Conservation (phyloP, 495 filamentous ascomycete genomes). For the Aspergillus taichungensis region DNA sequence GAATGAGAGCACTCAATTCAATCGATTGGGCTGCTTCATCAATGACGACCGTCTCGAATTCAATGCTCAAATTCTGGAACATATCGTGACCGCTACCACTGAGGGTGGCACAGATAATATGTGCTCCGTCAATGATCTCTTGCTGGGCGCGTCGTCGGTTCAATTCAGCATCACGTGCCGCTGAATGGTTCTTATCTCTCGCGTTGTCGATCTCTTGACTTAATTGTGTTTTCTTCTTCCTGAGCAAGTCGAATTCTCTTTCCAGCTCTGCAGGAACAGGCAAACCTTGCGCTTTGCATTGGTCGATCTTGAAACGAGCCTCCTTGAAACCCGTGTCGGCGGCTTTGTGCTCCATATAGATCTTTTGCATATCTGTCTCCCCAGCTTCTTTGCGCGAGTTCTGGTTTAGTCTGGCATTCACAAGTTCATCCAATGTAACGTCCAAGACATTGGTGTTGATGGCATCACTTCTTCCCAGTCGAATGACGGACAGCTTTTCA, state of each 20-base stretch:
- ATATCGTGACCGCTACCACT: constrained; percentile 96
- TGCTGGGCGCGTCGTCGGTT: constrained; percentile 78
- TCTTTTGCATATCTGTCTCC: constrained; percentile 57
- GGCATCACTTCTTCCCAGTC: constrained; percentile 86
- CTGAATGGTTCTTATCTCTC: constrained; percentile 72
- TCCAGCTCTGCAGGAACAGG: constrained; percentile 54
- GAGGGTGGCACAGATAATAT: constrained; percentile 91
- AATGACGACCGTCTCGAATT: constrained; percentile 97
- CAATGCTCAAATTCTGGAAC: constrained; percentile 87
- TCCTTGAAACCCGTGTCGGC: constrained; percentile 62
- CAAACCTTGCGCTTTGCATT: constrained; percentile 54
- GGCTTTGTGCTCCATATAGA: constrained; percentile 74
- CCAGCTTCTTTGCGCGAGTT: constrained; percentile 30
- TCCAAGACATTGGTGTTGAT: constrained; percentile 86
- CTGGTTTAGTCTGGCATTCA: constrained; percentile 58
- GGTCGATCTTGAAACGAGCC: constrained; percentile 59
- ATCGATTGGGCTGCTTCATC: constrained; percentile 98
- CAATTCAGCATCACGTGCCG: constrained; percentile 72
- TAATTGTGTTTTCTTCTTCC: constrained; percentile 67
- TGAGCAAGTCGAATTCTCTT: constrained; percentile 63
- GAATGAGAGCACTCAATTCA: constrained; percentile 92
- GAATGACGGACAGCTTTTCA: constrained; percentile 72
- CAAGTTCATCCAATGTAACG: constrained; percentile 88
- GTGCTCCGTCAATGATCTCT: constrained; percentile 77
- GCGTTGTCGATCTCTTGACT: constrained; percentile 75